A percentile compares a stretch with the other conserved stretches of the same genome.
Evolutionary conservation across 2,329 filamentous ascomycete genomes (phyloP).

Genomic region (Periconia macrospinosa): DNA sequence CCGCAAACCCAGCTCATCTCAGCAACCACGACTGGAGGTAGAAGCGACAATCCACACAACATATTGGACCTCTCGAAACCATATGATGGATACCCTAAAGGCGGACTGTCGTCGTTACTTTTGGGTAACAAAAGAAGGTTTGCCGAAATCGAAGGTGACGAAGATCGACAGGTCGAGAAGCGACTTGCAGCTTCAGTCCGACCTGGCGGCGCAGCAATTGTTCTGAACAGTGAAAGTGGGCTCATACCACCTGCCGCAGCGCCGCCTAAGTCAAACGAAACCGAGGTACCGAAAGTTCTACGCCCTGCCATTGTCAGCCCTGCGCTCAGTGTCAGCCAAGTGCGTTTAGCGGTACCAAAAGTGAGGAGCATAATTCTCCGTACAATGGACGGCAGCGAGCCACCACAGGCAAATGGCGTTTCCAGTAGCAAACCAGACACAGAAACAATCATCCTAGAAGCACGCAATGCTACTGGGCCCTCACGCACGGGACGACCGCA

Average conservation of each 20-base stretch:
- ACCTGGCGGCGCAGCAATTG: slow-evolving; percentile 71
- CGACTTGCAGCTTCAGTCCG: slow-evolving; percentile 61
- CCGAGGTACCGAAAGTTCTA: slow-evolving; percentile 74
- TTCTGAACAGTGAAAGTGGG: slow-evolving; percentile 76
- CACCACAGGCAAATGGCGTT: slow-evolving; percentile 49
- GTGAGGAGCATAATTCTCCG: slow-evolving; percentile 81
- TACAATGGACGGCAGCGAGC: slow-evolving; percentile 69
- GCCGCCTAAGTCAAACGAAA: slow-evolving; percentile 28
- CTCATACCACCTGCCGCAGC: slow-evolving; percentile 73
- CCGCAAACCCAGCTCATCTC: slow-evolving; percentile 88
- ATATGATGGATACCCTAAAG: slow-evolving; percentile 88
- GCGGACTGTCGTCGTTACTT: slow-evolving; percentile 81
- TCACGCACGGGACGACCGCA: slow-evolving; percentile 62
- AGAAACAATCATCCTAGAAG: slow-evolving; percentile 78
- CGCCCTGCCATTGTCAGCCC: slow-evolving; percentile 86
- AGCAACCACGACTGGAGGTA: slow-evolving; percentile 63
- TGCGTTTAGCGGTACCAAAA: slow-evolving; percentile 84
- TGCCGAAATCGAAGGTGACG: slow-evolving; percentile 71
- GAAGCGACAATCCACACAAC: slow-evolving; percentile 75
- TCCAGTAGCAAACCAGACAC: slow-evolving; percentile 50
- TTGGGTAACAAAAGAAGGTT: slow-evolving; percentile 93
- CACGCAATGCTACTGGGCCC: slow-evolving; percentile 72
- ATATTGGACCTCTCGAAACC: slow-evolving; percentile 90
- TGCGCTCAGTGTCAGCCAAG: slow-evolving; percentile 76
- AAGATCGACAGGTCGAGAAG: slow-evolving; percentile 66